Conservation (phyloP, 129 eudicot species). For the Lonicera japonica region DNA sequence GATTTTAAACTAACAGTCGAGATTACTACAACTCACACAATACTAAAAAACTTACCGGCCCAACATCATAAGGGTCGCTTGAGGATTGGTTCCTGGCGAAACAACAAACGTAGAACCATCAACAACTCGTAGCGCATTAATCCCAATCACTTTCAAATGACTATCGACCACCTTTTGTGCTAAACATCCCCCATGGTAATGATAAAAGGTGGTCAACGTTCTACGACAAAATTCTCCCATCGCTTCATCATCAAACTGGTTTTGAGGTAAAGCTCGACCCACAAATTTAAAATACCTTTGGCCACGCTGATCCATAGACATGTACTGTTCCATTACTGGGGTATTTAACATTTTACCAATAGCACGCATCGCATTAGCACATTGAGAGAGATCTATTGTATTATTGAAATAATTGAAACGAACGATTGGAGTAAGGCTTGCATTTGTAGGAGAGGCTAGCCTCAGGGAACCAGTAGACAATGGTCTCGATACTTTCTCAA, state of each 20-base stretch:
- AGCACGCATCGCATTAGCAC: slow-evolving; percentile 10
- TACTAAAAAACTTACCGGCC: slow-evolving; percentile 20
- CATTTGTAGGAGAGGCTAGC: slow-evolving; percentile 4
- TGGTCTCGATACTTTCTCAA: neutral
- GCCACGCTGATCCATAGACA: slow-evolving; percentile 20
- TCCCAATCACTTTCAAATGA: slow-evolving; percentile 15
- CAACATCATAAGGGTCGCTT: slow-evolving; percentile 39
- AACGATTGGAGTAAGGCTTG: neutral
- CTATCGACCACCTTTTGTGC: slow-evolving; percentile 21
- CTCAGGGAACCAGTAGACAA: slow-evolving; percentile 1
- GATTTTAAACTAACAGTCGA: no score
- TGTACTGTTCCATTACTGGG: slow-evolving; percentile 27
- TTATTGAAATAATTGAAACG: slow-evolving; percentile 10
- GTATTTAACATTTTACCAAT: slow-evolving; percentile 11
- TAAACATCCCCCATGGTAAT: slow-evolving; percentile 20
- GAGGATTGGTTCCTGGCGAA: slow-evolving; percentile 53
- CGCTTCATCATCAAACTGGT: neutral
- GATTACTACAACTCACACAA: no score
- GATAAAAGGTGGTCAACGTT: slow-evolving; percentile 10
- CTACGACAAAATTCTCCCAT: slow-evolving; percentile 14
- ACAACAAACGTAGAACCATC: slow-evolving; percentile 36
- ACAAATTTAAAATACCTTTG: slow-evolving; percentile 1
- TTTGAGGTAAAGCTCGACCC: slow-evolving; percentile 17
- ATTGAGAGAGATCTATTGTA: slow-evolving; percentile 7
- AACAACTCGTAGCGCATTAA: slow-evolving; percentile 20